A percentile compares a stretch with the other conserved stretches of the same genome.
phyloP scores from a whole-genome alignment of 2,329 filamentous ascomycete genomes.

The Periconia macrospinosa region DNA sequence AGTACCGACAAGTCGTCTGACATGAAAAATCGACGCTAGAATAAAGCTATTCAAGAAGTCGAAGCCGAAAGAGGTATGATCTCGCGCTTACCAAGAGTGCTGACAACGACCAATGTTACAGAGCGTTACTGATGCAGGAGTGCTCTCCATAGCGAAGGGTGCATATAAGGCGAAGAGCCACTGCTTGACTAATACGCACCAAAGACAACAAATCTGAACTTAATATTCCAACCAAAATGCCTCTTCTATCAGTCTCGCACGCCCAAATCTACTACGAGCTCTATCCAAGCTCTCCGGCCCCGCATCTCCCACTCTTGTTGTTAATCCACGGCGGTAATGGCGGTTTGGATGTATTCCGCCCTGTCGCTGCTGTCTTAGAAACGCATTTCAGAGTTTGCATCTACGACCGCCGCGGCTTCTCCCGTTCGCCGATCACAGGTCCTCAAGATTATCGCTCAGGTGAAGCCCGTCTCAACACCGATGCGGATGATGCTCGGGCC shows the following conservation, averaged over 20 bases:
- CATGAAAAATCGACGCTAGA: too few species aligned
- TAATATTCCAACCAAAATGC: neutral
- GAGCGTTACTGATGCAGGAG: too few species aligned
- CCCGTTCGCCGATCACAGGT: conserved; percentile 16
- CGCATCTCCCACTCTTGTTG: conserved; percentile 27
- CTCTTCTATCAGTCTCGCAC: conserved; percentile 22
- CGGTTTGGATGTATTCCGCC: conserved; percentile 24
- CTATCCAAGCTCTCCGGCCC: conserved; percentile 12
- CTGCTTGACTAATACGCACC: too few species aligned
- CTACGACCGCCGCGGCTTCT: conserved; percentile 34
- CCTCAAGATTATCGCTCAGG: conserved; percentile 23
- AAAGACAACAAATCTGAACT: too few species aligned
- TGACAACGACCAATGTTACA: too few species aligned
- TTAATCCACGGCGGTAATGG: conserved; percentile 37
- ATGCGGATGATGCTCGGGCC: conserved; percentile 32
- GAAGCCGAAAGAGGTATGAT: too few species aligned
- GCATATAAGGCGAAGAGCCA: too few species aligned
- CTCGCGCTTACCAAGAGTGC: too few species aligned
- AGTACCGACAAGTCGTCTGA: too few species aligned
- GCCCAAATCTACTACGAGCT: conserved; percentile 33
- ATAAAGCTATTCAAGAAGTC: too few species aligned
- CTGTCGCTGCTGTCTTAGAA: conserved; percentile 19
- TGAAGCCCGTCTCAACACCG: conserved; percentile 24
- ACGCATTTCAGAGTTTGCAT: conserved; percentile 27
- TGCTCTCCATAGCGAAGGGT: too few species aligned